Percentiles rank a stretch among this genome's conserved stretches.
phyloP scores from a whole-genome alignment of 306 rosid genomes.

The Malus sieversii region DNA sequence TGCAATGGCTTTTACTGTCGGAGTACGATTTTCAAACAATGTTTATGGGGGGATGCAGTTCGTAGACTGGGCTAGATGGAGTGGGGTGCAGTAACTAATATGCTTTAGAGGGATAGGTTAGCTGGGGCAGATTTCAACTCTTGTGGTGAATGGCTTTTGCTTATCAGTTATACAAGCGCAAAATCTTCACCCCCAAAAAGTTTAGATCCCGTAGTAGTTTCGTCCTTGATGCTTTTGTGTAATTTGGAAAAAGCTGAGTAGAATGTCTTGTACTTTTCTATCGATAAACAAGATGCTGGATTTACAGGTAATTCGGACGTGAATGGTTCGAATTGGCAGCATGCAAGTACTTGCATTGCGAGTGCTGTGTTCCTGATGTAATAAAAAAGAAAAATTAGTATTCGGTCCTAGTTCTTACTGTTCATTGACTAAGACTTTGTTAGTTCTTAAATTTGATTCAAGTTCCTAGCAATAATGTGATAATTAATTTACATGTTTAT shows the following conservation, averaged over 20 bases:
- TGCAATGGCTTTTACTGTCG: conserved; percentile 80
- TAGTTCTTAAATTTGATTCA: no score
- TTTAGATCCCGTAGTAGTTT: not conserved
- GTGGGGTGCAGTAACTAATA: conserved; percentile 66
- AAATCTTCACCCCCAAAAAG: not conserved
- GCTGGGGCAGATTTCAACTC: not conserved
- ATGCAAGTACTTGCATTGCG: not conserved
- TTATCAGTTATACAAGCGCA: not conserved
- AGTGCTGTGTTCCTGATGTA: not conserved
- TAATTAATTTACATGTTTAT: no score
- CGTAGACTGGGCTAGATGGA: conserved; percentile 88
- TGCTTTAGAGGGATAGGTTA: not conserved
- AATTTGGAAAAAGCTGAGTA: not conserved
- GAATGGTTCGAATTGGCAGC: not conserved
- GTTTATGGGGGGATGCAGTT: conserved; percentile 94
- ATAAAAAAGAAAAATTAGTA: no score
- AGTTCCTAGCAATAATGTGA: no score
- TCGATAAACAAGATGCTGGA: no score
- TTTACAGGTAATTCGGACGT: not conserved
- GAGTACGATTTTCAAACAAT: conserved; percentile 81
- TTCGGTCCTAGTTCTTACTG: no score
- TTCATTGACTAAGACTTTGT: no score
- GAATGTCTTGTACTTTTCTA: not conserved
- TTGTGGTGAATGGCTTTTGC: not conserved
- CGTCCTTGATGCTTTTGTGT: not conserved